Conservation (phyloP, 805 yeast species). For the Metschnikowia corniflorae region DNA sequence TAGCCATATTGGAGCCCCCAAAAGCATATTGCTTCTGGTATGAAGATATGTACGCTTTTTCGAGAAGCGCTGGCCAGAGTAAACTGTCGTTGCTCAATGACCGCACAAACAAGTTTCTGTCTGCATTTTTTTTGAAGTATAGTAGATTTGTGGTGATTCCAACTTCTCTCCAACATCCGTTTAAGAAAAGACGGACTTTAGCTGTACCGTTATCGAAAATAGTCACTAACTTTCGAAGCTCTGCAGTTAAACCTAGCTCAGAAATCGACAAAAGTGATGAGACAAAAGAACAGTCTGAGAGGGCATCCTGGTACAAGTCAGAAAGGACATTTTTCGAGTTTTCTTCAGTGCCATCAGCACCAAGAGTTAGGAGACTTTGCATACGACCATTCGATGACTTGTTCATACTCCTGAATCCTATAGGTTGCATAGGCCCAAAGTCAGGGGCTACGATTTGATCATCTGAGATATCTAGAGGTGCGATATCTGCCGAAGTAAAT, state of each 20-base stretch:
- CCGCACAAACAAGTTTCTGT: constrained; percentile 31
- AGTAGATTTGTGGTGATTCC: constrained; percentile 49
- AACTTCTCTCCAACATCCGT: constrained; percentile 51
- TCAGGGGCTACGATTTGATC: constrained; percentile 4
- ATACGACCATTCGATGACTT: neutral
- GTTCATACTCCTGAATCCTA: constrained; percentile 3
- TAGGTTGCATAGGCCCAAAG: constrained; percentile 1
- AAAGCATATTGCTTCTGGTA: constrained; percentile 57
- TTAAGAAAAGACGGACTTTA: constrained; percentile 42
- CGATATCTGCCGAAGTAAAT: constrained; percentile 5
- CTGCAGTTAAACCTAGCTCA: constrained; percentile 13
- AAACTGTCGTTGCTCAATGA: constrained; percentile 33
- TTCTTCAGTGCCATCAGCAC: neutral
- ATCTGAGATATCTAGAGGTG: constrained; percentile 7
- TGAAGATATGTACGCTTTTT: constrained; percentile 67
- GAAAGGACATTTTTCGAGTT: neutral
- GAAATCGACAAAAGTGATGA: constrained; percentile 58
- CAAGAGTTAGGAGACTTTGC: neutral
- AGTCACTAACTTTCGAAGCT: constrained; percentile 18
- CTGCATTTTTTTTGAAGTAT: constrained; percentile 9
- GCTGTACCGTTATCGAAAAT: constrained; percentile 22
- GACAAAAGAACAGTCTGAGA: constrained; percentile 75
- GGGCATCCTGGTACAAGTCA: constrained; percentile 44
- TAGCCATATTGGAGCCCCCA: constrained; percentile 72
- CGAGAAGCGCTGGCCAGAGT: constrained; percentile 70